phyloP scores from a whole-genome alignment of 768 basidiomycete genomes.

The Megacollybia marginata region DNA sequence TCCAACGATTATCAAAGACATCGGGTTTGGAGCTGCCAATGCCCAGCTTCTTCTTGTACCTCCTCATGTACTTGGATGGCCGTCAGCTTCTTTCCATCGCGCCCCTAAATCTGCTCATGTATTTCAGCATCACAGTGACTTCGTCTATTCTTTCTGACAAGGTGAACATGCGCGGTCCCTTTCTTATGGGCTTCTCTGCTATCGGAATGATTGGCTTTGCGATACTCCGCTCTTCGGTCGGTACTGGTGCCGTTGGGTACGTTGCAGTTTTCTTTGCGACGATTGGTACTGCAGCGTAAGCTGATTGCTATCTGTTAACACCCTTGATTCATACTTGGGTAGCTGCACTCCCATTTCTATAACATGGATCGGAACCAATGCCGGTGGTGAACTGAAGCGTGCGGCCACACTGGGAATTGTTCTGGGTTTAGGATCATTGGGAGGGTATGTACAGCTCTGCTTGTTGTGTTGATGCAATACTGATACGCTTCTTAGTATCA shows the following conservation, averaged over 20 bases:
- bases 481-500: slow-evolving; percentile 14
- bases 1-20: slow-evolving; percentile 27
- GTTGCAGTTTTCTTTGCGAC: slow-evolving; percentile 28
- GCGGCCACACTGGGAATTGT: slow-evolving; percentile 35
- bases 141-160: slow-evolving; percentile 23
- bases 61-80: neutral
- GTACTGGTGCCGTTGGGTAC: slow-evolving; percentile 20
- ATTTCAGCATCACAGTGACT: slow-evolving; percentile 17
- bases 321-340: slow-evolving; percentile 33
- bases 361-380: neutral
- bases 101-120: slow-evolving; percentile 24
- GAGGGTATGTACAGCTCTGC: slow-evolving; percentile 22
- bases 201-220: slow-evolving; percentile 32
- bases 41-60: slow-evolving; percentile 19
- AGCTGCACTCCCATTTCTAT: slow-evolving; percentile 10
- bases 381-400: slow-evolving; percentile 19
- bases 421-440: slow-evolving; percentile 34
- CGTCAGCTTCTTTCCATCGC: slow-evolving; percentile 12
- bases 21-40: slow-evolving; percentile 27
- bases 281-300: slow-evolving; percentile 29
- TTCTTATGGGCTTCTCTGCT: slow-evolving; percentile 21
- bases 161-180: slow-evolving; percentile 24
- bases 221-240: slow-evolving; percentile 18
- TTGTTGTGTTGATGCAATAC: slow-evolving; percentile 6
- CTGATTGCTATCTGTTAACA: slow-evolving; percentile 29